phyloP scores from a whole-genome alignment of 208 protist genomes.

The Balamuthia mandrillaris region DNA sequence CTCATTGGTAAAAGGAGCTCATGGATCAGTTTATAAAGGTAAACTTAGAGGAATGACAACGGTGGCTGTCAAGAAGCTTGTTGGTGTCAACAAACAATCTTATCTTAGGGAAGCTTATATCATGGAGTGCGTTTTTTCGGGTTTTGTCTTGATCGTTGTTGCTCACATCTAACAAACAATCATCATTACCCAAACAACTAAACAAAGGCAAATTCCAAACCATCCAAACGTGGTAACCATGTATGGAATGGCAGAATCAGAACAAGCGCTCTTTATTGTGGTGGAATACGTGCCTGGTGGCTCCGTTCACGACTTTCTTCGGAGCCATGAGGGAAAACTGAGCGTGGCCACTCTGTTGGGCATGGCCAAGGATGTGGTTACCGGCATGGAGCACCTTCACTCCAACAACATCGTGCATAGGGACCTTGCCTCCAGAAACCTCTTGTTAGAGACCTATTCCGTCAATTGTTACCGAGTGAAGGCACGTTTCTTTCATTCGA shows the following conservation, averaged over 20 bases:
- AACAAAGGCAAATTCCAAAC: not conserved
- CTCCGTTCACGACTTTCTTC: not conserved
- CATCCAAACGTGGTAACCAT: slow-evolving; percentile 32
- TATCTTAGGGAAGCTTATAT: slow-evolving; percentile 13
- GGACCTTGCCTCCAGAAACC: slow-evolving; percentile 13
- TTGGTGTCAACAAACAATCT: not conserved
- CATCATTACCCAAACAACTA: not conserved
- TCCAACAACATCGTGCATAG: not conserved
- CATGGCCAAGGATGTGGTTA: too few relatives aligned
- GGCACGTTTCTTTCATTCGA: too few relatives aligned
- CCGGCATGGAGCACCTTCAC: slow-evolving; percentile 20
- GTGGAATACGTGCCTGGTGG: slow-evolving; percentile 10
- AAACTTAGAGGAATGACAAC: slow-evolving; percentile 17
- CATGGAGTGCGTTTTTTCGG: not conserved
- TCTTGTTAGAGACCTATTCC: slow-evolving; percentile 7
- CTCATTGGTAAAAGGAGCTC: not conserved
- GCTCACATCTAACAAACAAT: not conserved
- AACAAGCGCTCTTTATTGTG: slow-evolving; percentile 12
- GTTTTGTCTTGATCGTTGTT: not conserved
- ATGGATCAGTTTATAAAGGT: slow-evolving; percentile 12
- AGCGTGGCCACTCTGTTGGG: too few relatives aligned
- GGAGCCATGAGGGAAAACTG: too few relatives aligned
- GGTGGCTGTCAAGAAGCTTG: slow-evolving; percentile 23
- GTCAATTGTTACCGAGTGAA: too few relatives aligned
- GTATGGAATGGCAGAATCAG: slow-evolving; percentile 1